Percentiles rank a stretch among this genome's conserved stretches.
Conservation (phyloP, 164 flowering plant genomes). For the Hamamelis virginiana region DNA sequence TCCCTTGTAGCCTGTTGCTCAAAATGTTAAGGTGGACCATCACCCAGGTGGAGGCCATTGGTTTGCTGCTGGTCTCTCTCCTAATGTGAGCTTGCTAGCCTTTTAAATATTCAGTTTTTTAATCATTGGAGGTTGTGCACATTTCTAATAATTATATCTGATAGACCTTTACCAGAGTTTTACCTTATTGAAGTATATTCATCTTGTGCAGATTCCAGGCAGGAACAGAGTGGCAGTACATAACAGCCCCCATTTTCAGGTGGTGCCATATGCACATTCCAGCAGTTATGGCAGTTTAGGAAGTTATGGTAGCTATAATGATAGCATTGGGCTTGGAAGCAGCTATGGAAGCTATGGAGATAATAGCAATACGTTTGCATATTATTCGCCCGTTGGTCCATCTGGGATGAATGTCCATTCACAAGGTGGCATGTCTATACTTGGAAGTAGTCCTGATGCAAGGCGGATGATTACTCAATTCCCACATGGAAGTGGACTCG, state of each 20-base stretch:
- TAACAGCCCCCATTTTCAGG: constrained; percentile 62
- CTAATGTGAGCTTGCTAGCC: constrained; percentile 65
- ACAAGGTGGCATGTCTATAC: constrained; percentile 59
- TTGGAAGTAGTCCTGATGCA: constrained; percentile 87
- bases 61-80: constrained; percentile 98
- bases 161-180: neutral
- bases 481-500: constrained; percentile 76
- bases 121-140: neutral
- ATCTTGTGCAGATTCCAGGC: constrained; percentile 53
- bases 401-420: constrained; percentile 64
- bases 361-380: constrained; percentile 51
- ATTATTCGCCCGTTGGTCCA: constrained; percentile 84
- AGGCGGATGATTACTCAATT: constrained; percentile 59
- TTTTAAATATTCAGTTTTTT: constrained; percentile 6
- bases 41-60: constrained; percentile 98
- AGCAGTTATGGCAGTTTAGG: constrained; percentile 94
- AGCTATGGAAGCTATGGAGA: constrained; percentile 98
- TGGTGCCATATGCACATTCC: constrained; percentile 56
- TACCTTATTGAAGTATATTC: neutral
- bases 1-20: constrained; percentile 68
- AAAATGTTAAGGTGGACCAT: constrained; percentile 78
- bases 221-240: constrained; percentile 48
- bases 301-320: constrained; percentile 91
- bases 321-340: constrained; percentile 67
- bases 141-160: neutral